A percentile compares a stretch with the other conserved stretches of the same genome.
phyloP scores from a whole-genome alignment of 2,329 filamentous ascomycete genomes.

The Colletotrichum sp. region DNA sequence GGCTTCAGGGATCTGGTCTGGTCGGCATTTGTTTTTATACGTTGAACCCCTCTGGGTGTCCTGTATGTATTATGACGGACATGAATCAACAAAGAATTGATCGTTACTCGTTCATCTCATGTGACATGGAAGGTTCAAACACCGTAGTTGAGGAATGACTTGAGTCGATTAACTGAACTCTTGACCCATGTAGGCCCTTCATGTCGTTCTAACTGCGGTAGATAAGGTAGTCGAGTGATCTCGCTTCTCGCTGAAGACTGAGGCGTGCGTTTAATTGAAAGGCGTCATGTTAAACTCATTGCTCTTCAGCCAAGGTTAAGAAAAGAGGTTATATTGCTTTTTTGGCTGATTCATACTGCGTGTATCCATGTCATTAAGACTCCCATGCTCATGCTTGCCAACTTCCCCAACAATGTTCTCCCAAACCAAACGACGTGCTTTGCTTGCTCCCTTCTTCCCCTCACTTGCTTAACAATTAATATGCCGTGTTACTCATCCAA shows the following conservation, averaged over 20 bases:
- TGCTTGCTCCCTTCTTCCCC: neutral
- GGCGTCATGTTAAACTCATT: neutral
- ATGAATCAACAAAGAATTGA: slow-evolving; percentile 19
- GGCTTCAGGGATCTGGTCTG: slow-evolving; percentile 13
- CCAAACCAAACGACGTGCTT: neutral
- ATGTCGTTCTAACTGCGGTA: neutral
- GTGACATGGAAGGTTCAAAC: neutral
- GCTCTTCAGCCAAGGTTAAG: neutral
- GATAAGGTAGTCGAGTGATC: neutral
- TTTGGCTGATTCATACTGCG: neutral
- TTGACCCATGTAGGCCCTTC: no score
- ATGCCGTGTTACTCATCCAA: neutral
- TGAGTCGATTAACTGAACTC: neutral
- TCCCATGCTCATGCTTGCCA: neutral
- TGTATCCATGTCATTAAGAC: slow-evolving; percentile 5
- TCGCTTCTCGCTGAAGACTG: neutral
- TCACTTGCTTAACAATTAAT: neutral
- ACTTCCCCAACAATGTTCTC: neutral
- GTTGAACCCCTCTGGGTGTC: neutral
- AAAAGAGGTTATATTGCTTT: neutral
- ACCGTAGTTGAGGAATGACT: neutral
- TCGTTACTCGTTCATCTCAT: neutral
- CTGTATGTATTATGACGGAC: slow-evolving; percentile 24
- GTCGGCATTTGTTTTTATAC: neutral
- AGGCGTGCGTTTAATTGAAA: neutral